Evolutionary conservation across 2,329 filamentous ascomycete species (phyloP).

Genomic region (Pseudogymnoascus sp.): DNA sequence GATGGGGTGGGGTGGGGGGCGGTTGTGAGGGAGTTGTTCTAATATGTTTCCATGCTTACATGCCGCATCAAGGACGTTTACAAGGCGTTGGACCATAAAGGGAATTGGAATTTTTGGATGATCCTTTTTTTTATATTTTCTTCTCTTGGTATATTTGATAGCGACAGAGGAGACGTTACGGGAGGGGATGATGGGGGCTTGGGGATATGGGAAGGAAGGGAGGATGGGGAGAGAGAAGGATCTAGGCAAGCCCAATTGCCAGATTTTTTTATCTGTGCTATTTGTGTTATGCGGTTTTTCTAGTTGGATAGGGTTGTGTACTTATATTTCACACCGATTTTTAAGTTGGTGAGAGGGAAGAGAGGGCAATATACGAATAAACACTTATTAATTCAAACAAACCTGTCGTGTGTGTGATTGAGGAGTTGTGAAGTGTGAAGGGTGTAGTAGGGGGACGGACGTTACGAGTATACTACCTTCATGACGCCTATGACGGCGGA

Average conservation of each 20-base stretch:
- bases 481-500: no score
- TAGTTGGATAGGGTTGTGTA: no score
- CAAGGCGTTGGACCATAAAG: slow-evolving; percentile 5
- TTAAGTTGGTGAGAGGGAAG: no score
- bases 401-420: no score
- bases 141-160: background rate
- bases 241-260: background rate
- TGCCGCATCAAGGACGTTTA: slow-evolving; percentile 7
- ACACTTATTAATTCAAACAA: no score
- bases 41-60: slow-evolving; percentile 7
- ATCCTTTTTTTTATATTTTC: background rate
- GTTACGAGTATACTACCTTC: no score
- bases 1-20: background rate
- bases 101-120: background rate
- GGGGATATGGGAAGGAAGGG: no score
- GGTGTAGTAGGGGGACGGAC: no score
- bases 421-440: no score
- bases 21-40: background rate
- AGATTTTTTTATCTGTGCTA: background rate
- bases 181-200: background rate
- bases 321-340: no score
- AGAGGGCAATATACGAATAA: no score
- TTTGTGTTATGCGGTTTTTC: no score
- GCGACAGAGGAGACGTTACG: background rate
- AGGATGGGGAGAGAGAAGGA: background rate